Evolutionary conservation across 768 basidiomycete genomes (phyloP).

Genomic region (Lactarius sp.): DNA sequence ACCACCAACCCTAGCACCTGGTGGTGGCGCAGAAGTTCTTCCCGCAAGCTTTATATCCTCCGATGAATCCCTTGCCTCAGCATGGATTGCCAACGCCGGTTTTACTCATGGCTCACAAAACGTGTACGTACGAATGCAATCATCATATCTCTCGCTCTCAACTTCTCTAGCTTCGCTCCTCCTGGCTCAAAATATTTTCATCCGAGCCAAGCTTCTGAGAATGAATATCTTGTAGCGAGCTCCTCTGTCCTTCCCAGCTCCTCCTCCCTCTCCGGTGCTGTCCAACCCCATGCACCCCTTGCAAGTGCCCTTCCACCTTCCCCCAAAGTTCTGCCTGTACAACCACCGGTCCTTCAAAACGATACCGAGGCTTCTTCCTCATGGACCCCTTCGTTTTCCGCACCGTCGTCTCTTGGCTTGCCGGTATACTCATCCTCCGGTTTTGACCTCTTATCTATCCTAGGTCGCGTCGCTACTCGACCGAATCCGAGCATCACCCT

Average conservation of each 20-base stretch:
- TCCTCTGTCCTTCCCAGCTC: neutral
- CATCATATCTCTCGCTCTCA: slow-evolving; percentile 4
- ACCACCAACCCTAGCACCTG: slow-evolving; percentile 57
- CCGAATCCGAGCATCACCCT: slow-evolving; percentile 70
- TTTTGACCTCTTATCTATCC: slow-evolving; percentile 81
- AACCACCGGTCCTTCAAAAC: neutral
- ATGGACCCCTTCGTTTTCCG: slow-evolving; percentile 21
- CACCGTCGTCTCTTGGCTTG: slow-evolving; percentile 33
- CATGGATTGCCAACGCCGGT: slow-evolving; percentile 24
- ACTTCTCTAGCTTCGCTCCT: slow-evolving; percentile 4
- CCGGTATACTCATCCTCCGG: slow-evolving; percentile 87
- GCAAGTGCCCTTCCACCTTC: neutral
- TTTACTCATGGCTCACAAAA: slow-evolving; percentile 14
- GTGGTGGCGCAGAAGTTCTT: slow-evolving; percentile 73
- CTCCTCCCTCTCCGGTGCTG: slow-evolving; percentile 18
- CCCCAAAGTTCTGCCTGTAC: neutral
- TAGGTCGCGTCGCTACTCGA: slow-evolving; percentile 71
- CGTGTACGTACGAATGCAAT: slow-evolving; percentile 15
- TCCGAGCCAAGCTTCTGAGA: slow-evolving; percentile 1
- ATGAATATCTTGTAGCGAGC: neutral
- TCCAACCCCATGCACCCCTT: slow-evolving; percentile 2
- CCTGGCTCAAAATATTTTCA: slow-evolving; percentile 9
- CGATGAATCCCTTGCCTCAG: slow-evolving; percentile 18
- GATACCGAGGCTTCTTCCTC: neutral
- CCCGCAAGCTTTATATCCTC: slow-evolving; percentile 30